These are phyloP conservation scores for Miamiensis avidus DNA, from an alignment of 169 alveolate genomes.

Conservation along the genomic window DNA sequence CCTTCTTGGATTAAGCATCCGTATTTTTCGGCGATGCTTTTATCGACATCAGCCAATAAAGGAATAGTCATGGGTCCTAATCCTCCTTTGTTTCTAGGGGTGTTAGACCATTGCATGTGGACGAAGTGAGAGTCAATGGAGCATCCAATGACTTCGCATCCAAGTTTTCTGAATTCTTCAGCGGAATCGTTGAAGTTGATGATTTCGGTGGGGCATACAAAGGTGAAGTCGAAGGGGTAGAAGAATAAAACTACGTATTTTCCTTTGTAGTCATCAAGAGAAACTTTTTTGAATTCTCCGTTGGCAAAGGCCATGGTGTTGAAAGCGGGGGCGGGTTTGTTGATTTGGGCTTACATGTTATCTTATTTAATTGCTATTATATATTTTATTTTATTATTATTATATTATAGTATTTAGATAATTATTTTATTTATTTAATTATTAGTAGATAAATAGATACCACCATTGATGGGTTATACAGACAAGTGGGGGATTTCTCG, in stretches of 20 bases:
- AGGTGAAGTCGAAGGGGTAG: constrained; percentile 99
- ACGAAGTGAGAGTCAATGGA: constrained; percentile 97
- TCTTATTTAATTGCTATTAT: not conserved
- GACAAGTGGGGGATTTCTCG: no score
- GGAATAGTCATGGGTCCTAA: constrained; percentile 95
- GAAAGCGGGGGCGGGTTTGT: constrained; percentile 95
- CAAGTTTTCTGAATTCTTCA: constrained; percentile 92
- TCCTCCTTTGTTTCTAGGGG: constrained; percentile 97
- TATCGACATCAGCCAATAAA: constrained; percentile 92
- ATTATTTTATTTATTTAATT: no score
- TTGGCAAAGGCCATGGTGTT: constrained; percentile 96
- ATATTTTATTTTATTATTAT: no score
- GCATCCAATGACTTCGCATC: constrained; percentile 93
- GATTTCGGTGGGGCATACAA: constrained; percentile 99
- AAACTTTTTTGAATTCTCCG: constrained; percentile 86
- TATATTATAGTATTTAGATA: no score
- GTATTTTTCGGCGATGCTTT: constrained; percentile 89
- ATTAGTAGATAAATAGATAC: no score
- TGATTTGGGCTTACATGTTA: not conserved
- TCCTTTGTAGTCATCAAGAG: constrained; percentile 92
- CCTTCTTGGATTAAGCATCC: constrained; percentile 90
- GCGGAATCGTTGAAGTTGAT: constrained; percentile 93
- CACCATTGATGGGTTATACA: no score
- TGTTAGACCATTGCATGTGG: constrained; percentile 96
- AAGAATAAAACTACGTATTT: constrained; percentile 96